These are phyloP conservation scores for Pseudocercospora eumusae DNA, from an alignment of 2,329 filamentous ascomycete genomes.

Conservation along the genomic window DNA sequence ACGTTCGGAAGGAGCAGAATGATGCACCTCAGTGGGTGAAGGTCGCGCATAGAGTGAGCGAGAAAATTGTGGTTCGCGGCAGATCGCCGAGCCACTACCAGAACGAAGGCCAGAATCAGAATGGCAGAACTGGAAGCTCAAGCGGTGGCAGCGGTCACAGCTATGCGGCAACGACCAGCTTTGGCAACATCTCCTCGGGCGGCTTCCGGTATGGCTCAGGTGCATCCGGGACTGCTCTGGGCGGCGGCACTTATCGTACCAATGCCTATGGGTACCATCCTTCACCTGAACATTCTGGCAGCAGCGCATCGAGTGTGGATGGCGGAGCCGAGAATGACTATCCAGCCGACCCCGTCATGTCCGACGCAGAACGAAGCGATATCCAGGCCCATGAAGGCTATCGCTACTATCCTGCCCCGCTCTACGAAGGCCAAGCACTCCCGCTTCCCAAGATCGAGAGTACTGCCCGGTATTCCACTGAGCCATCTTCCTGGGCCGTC, in stretches of 20 bases:
- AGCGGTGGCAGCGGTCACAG: conserved; percentile 56
- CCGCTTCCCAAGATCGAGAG: conserved; percentile 38
- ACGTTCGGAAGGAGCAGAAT: conserved; percentile 55
- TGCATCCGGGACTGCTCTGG: conserved; percentile 29
- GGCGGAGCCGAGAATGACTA: conserved; percentile 38
- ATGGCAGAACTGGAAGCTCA: conserved; percentile 67
- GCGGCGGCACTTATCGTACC: conserved; percentile 34
- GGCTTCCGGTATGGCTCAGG: conserved; percentile 27
- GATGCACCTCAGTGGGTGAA: conserved; percentile 63
- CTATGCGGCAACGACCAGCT: conserved; percentile 33
- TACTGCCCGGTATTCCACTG: conserved; percentile 32
- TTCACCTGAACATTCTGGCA: conserved; percentile 44
- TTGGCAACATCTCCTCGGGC: conserved; percentile 37
- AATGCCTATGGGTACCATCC: conserved; percentile 34
- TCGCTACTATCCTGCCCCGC: conserved; percentile 49
- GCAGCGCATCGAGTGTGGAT: conserved; percentile 44
- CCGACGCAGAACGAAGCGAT: conserved; percentile 46
- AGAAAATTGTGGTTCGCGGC: conserved; percentile 83
- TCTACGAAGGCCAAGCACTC: conserved; percentile 45
- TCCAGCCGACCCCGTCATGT: conserved; percentile 43
- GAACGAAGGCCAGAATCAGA: conserved; percentile 49
- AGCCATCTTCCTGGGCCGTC: conserved; percentile 41
- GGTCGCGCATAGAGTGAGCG: conserved; percentile 70
- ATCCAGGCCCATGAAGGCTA: conserved; percentile 48
- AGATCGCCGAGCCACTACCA: conserved; percentile 70